phyloP scores from a whole-genome alignment of 495 filamentous ascomycete species.

The Aspergillus avenaceus region DNA sequence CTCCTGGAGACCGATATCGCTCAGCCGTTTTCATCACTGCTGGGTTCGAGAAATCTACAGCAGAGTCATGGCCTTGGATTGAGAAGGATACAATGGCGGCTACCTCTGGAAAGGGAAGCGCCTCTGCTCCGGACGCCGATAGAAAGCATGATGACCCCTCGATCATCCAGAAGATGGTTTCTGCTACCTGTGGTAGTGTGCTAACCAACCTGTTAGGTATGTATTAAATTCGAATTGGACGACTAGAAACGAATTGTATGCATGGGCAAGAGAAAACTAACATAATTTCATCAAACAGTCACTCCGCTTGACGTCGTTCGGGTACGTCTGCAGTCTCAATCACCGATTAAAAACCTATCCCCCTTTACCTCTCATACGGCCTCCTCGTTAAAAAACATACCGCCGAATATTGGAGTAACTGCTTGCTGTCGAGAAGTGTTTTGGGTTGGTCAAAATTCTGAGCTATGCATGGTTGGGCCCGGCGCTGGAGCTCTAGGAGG shows the following conservation, averaged over 20 bases:
- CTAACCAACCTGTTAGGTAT: conserved; percentile 85
- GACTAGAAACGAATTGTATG: too few species aligned
- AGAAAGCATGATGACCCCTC: conserved; percentile 54
- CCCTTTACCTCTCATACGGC: conserved; percentile 45
- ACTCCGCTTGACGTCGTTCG: conserved; percentile 97
- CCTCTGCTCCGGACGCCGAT: conserved; percentile 16
- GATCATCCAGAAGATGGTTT: conserved; percentile 84
- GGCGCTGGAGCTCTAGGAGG: conserved; percentile 31
- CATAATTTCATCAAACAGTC: too few species aligned
- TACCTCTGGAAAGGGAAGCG: conserved; percentile 25
- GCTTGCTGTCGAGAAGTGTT: conserved; percentile 97
- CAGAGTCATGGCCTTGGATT: conserved; percentile 36
- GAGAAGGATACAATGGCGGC: conserved; percentile 33
- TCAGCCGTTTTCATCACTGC: conserved; percentile 11
- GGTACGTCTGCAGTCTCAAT: conserved; percentile 88
- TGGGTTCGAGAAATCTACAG: conserved; percentile 5
- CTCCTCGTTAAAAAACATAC: conserved; percentile 60
- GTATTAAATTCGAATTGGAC: conserved; percentile 8
- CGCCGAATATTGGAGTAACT: conserved; percentile 81
- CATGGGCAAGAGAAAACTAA: too few species aligned
- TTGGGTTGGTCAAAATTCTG: conserved; percentile 82
- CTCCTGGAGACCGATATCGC: conserved; percentile 24
- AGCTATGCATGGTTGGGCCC: conserved; percentile 68
- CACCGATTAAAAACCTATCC: conserved; percentile 33
- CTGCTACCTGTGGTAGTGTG: conserved; percentile 84